Conservation (phyloP, 768 basidiomycete species). For the Clitopilus hobsonii region DNA sequence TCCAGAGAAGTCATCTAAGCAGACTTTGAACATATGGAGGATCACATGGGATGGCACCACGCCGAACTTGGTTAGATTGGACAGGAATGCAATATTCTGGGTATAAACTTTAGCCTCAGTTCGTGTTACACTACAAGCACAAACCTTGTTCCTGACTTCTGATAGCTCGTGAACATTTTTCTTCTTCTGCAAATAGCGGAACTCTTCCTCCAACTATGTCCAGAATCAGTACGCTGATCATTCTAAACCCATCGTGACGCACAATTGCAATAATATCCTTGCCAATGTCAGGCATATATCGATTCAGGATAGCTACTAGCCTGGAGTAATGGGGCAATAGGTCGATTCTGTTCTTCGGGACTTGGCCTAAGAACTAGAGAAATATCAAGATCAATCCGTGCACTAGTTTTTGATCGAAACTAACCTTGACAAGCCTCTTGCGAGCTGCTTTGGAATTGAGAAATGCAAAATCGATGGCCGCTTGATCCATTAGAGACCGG, state of each 20-base stretch:
- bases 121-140: too few species aligned
- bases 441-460: conserved; percentile 95
- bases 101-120: too few species aligned
- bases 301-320: conserved; percentile 81
- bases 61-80: conserved; percentile 92
- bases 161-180: conserved; percentile 88
- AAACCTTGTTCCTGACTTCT: conserved; percentile 80
- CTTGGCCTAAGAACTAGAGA: conserved; percentile 69
- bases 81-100: conserved; percentile 84
- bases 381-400: conserved; percentile 1
- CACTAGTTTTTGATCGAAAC: neutral
- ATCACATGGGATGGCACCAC: conserved; percentile 90
- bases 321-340: conserved; percentile 91
- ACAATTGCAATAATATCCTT: conserved; percentile 77
- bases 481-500: conserved; percentile 83
- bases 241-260: too few species aligned
- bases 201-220: conserved; percentile 97
- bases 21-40: conserved; percentile 95
- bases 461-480: conserved; percentile 93
- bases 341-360: conserved; percentile 86
- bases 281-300: conserved; percentile 93
- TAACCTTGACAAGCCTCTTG: conserved; percentile 84
- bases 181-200: conserved; percentile 91
- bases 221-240: too few species aligned
- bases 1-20: conserved; percentile 90